Base-by-base conservation (phyloP, 2,329 filamentous ascomycete species). In the Calonectria pseudoreteaudii region DNA sequence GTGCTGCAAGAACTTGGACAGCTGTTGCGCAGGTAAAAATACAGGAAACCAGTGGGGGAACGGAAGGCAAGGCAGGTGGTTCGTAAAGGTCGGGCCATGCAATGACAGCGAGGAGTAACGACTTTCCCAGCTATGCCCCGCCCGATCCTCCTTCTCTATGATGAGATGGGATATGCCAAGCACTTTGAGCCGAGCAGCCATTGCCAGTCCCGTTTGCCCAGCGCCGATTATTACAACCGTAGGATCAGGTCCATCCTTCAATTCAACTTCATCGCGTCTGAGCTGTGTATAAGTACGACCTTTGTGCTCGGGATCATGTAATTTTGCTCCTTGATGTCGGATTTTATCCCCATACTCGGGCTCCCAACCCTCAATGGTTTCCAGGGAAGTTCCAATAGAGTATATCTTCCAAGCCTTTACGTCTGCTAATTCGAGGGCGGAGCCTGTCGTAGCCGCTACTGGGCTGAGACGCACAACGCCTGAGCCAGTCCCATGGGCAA, bases 31-130 rank as follows among this genome's bases (percentile, higher is more conserved):
- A 20, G 68, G 68, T 8, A 70, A 3, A 41, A 70, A 70, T 9
- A 70, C 34, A 9, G 68, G 68, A 28, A 70, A 70, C 68, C 68
- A 70, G 31, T 64, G 56, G 6, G 68, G 68, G 23, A 70, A 70
- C 4, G 68, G 68, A n/a, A 70, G 10, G 13, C 56, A 70, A 11
- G 68, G 68, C 14, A 70, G 30, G n/a, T 70, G 68, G 16, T 70
- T 70, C 14, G 68, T 70, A 36, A 70, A 70, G 1, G 68, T 70
- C 1, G 68, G 68, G 4, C 68, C 68, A 65, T 70, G 68, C 31
- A 70, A 23, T 18, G 68, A 70, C n/a, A 70, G 14, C 5, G 53
- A 52, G 0, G 53, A 34, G n/a, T 65, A 70, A 4, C 68, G 68
- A 16, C 44, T 70, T 44, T 6, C 56, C 68, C 68, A 70, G 31